Evolutionary conservation across 805 yeast species (phyloP).

Genomic region (Myxozyma sirexii): DNA sequence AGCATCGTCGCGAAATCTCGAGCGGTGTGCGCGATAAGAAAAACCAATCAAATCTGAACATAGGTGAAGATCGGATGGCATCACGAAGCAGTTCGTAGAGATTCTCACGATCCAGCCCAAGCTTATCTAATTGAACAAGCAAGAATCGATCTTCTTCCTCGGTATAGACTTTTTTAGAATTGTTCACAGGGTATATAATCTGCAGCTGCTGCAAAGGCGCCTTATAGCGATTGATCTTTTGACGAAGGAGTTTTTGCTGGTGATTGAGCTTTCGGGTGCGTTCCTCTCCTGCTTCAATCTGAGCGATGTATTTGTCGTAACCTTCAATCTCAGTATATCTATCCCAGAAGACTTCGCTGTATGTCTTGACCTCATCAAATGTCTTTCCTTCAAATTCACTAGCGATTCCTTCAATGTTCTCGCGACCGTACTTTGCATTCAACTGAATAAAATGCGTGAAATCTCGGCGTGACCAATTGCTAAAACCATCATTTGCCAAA

Average conservation of each 20-base stretch:
- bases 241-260: conserved; percentile 78
- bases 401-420: conserved; percentile 69
- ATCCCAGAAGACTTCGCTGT: conserved; percentile 80
- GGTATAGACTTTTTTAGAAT: conserved; percentile 69
- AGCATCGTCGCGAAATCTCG: conserved; percentile 81
- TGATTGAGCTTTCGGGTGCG: conserved; percentile 62
- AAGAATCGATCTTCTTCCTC: conserved; percentile 92
- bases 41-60: conserved; percentile 86
- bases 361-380: conserved; percentile 73
- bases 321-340: conserved; percentile 81
- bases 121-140: conserved; percentile 73
- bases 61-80: conserved; percentile 69
- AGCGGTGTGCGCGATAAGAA: conserved; percentile 74
- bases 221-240: conserved; percentile 68
- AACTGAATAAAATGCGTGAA: conserved; percentile 77
- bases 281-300: conserved; percentile 89
- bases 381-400: conserved; percentile 81
- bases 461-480: conserved; percentile 85
- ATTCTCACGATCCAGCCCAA: conserved; percentile 79
- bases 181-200: conserved; percentile 71
- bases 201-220: conserved; percentile 80
- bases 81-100: conserved; percentile 78
- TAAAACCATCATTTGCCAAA: conserved; percentile 67
- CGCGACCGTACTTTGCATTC: conserved; percentile 79
- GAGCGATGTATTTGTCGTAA: conserved; percentile 76